phyloP scores from a whole-genome alignment of 1,284 basidiomycete species.

The Heterobasidion irregulare region DNA sequence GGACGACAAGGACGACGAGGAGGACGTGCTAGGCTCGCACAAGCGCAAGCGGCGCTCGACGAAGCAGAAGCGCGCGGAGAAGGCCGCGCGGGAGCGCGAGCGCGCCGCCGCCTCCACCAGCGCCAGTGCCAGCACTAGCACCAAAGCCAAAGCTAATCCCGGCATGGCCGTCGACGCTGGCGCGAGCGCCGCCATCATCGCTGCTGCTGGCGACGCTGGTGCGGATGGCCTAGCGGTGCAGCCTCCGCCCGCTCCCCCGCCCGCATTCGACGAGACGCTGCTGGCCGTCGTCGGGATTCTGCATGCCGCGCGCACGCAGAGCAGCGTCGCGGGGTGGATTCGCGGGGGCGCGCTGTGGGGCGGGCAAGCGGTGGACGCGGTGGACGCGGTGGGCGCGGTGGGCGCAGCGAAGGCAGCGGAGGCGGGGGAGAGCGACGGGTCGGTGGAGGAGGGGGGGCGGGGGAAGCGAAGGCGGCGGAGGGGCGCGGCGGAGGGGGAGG shows the following conservation, averaged over 20 bases:
- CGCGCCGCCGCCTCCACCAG: no score
- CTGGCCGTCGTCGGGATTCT: conserved; percentile 68
- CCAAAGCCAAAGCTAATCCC: background rate
- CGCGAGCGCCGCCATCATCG: conserved; percentile 3
- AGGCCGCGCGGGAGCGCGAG: background rate
- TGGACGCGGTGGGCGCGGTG: background rate
- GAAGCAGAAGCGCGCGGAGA: background rate
- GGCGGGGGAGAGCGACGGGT: conserved; percentile 14
- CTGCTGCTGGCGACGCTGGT: conserved; percentile 8
- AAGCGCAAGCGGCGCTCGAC: conserved; percentile 14
- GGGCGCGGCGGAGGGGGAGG: background rate
- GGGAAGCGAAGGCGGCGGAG: background rate
- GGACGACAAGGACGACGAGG: no score
- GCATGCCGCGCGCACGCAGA: conserved; percentile 48
- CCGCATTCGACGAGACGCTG: conserved; percentile 47
- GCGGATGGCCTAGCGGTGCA: conserved; percentile 6
- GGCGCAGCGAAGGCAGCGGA: conserved; percentile 3
- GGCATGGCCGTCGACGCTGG: no score
- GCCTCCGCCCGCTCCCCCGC: conserved; percentile 8
- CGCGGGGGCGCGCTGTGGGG: conserved; percentile 47
- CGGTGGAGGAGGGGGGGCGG: background rate
- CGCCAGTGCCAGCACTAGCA: background rate
- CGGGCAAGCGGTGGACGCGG: no score
- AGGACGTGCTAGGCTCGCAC: background rate
- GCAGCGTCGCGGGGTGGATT: conserved; percentile 65